Evolutionary conservation across 2,329 filamentous ascomycete genomes (phyloP).

Genomic region (Aspergillus tanneri): DNA sequence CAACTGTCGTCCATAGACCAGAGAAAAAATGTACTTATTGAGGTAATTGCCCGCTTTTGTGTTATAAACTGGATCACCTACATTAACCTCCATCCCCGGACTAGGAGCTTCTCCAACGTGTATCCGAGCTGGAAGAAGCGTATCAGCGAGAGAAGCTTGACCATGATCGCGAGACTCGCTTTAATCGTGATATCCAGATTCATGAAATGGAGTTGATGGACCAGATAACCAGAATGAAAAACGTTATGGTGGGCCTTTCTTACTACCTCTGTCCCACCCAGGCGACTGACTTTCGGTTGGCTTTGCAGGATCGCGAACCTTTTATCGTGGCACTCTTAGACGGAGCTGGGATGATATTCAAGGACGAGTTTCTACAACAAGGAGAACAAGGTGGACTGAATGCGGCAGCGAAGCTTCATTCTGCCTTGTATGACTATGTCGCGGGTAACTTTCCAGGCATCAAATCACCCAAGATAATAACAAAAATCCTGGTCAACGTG

Average conservation of each 20-base stretch:
- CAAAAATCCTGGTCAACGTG: slow-evolving; percentile 56
- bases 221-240: slow-evolving; percentile 45
- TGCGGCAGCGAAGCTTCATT: slow-evolving; percentile 52
- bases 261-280: neutral
- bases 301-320: slow-evolving; percentile 50
- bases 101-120: slow-evolving; percentile 48
- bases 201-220: slow-evolving; percentile 50
- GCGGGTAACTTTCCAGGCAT: slow-evolving; percentile 42
- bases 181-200: slow-evolving; percentile 49
- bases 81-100: slow-evolving; percentile 9
- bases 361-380: slow-evolving; percentile 49
- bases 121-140: slow-evolving; percentile 45
- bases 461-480: slow-evolving; percentile 49
- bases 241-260: slow-evolving; percentile 42
- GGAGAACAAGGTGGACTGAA: slow-evolving; percentile 55
- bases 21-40: slow-evolving; percentile 49
- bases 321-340: slow-evolving; percentile 57
- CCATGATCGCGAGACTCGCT: slow-evolving; percentile 48
- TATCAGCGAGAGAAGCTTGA: slow-evolving; percentile 47
- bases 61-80: slow-evolving; percentile 3
- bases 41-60: slow-evolving; percentile 35
- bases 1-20: slow-evolving; percentile 46
- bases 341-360: slow-evolving; percentile 57
- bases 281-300: slow-evolving; percentile 12
- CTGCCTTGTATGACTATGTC: slow-evolving; percentile 46